Percentiles rank a stretch among this genome's conserved stretches.
Conservation (phyloP, 2,329 filamentous ascomycete genomes). For the Pseudocercospora eumusae region DNA sequence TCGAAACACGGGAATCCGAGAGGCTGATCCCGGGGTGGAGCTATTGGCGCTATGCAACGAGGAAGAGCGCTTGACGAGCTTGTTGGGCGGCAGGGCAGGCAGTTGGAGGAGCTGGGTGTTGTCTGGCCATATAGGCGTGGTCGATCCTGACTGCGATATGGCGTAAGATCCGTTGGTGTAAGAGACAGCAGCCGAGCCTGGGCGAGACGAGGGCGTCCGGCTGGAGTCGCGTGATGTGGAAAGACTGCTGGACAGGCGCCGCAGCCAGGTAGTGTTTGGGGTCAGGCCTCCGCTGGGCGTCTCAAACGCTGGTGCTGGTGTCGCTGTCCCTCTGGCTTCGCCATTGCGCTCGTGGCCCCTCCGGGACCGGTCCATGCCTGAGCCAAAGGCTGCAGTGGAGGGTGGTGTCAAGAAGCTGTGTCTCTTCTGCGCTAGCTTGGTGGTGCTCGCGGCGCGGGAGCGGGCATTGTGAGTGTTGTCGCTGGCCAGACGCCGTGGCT, state of each 20-base stretch:
- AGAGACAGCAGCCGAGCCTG: slow-evolving; percentile 65
- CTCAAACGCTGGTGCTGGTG: slow-evolving; percentile 9
- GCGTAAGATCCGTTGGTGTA: slow-evolving; percentile 55
- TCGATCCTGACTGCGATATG: slow-evolving; percentile 56
- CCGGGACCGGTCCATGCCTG: slow-evolving; percentile 26
- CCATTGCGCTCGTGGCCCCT: slow-evolving; percentile 14
- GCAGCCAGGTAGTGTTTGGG: slow-evolving; percentile 59
- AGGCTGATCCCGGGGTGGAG: slow-evolving; percentile 53
- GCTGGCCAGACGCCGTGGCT: slow-evolving; percentile 21
- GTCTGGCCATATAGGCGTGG: slow-evolving; percentile 61
- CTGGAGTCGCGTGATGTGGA: slow-evolving; percentile 40
- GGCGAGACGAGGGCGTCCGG: slow-evolving; percentile 61
- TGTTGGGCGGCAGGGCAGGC: slow-evolving; percentile 62
- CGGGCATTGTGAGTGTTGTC: slow-evolving; percentile 20
- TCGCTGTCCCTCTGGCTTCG: slow-evolving; percentile 10
- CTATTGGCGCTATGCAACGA: slow-evolving; percentile 55
- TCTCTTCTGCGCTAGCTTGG: slow-evolving; percentile 9
- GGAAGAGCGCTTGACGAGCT: slow-evolving; percentile 72
- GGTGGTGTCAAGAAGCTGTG: slow-evolving; percentile 12
- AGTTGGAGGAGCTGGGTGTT: slow-evolving; percentile 32
- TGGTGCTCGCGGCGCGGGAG: slow-evolving; percentile 15
- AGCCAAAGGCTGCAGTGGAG: slow-evolving; percentile 10
- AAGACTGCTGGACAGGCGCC: slow-evolving; percentile 57
- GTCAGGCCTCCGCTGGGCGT: slow-evolving; percentile 17
- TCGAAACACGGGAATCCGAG: slow-evolving; percentile 66